phyloP scores from a whole-genome alignment of 2,329 filamentous ascomycete species.

The Calonectria pteridis region DNA sequence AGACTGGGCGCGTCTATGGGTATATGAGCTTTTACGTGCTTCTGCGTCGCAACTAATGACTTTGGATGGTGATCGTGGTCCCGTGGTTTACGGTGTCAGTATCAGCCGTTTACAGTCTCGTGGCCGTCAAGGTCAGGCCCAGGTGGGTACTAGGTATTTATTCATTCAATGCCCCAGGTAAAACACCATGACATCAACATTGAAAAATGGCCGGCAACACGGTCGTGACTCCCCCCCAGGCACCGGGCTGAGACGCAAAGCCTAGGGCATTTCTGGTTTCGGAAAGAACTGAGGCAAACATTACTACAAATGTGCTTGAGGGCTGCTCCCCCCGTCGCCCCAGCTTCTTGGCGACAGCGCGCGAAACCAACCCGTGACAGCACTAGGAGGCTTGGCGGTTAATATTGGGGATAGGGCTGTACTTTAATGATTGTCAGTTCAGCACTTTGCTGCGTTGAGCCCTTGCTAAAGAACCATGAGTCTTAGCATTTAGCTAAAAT shows the following conservation, averaged over 20 bases:
- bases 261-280: not conserved
- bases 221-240: not conserved
- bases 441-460: too few species aligned
- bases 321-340: not conserved
- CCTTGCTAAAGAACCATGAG: too few species aligned
- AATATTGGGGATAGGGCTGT: not conserved
- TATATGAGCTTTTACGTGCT: not conserved
- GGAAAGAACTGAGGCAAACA: not conserved
- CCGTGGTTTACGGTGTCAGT: conserved; percentile 7
- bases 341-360: not conserved
- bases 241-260: not conserved
- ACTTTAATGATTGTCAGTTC: too few species aligned
- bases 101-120: conserved; percentile 24
- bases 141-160: conserved; percentile 1
- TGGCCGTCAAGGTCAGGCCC: conserved; percentile 5
- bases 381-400: not conserved
- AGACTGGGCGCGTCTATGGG: conserved; percentile 15
- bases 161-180: not conserved
- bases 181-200: conserved; percentile 1
- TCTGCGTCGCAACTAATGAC: not conserved
- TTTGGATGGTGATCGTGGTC: conserved; percentile 14
- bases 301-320: not conserved
- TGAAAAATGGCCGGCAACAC: not conserved
- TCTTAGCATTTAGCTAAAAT: too few species aligned
- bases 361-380: conserved; percentile 3